Evolutionary conservation across 2,329 filamentous ascomycete species (phyloP).

Genomic region (Fusarium sp.): DNA sequence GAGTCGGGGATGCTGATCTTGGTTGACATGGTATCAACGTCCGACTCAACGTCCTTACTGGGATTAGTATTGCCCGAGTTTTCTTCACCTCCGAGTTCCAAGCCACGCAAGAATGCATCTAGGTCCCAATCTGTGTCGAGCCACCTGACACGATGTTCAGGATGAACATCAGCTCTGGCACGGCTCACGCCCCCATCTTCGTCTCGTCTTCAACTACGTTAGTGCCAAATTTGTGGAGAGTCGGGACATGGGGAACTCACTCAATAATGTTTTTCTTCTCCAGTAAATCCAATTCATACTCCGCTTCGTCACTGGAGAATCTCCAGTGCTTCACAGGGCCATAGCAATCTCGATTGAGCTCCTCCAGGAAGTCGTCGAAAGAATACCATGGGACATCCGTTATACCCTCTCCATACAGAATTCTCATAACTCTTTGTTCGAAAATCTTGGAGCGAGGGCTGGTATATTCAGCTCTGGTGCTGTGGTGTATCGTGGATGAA

Average conservation of each 20-base stretch:
- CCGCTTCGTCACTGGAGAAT: constrained; percentile 44
- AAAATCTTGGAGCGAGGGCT: constrained; percentile 34
- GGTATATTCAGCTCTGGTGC: neutral
- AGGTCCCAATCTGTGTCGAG: constrained; percentile 9
- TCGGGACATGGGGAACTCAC: constrained; percentile 21
- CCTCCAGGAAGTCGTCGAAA: constrained; percentile 29
- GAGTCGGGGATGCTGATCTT: constrained; percentile 17
- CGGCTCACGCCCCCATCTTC: neutral
- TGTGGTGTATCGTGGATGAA: constrained; percentile 5
- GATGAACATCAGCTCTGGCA: constrained; percentile 27
- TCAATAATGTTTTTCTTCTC: constrained; percentile 17
- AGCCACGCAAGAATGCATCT: neutral
- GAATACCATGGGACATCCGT: constrained; percentile 1
- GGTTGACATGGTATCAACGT: constrained; percentile 33
- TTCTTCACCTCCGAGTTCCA: neutral
- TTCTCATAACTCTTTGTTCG: constrained; percentile 38
- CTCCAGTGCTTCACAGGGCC: constrained; percentile 39
- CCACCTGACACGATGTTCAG: constrained; percentile 44
- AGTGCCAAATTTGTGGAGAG: neutral
- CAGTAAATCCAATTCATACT: constrained; percentile 17
- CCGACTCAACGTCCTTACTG: constrained; percentile 6
- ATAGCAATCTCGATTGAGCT: constrained; percentile 43
- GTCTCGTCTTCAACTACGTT: constrained; percentile 5
- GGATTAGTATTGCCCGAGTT: neutral
- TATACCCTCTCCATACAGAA: constrained; percentile 42